A percentile compares a stretch with the other conserved stretches of the same genome.
phyloP scores from a whole-genome alignment of 306 rosid species.

The Citrullus mucosospermus region DNA sequence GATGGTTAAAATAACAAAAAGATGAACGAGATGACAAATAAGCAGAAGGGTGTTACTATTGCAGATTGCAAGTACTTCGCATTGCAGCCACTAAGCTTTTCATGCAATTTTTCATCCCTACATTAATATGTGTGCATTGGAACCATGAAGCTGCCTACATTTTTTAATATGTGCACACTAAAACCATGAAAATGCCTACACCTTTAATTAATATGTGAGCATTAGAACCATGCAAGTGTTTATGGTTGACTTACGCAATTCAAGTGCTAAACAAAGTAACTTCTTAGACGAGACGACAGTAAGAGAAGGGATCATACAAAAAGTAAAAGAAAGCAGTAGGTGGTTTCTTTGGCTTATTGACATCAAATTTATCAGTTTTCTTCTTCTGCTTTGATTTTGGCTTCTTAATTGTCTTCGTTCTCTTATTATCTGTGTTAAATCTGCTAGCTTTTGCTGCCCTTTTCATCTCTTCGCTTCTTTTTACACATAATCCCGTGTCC shows the following conservation, averaged over 20 bases:
- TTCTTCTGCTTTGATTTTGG: constrained; percentile 48
- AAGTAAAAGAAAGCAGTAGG: constrained; percentile 97
- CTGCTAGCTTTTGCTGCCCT: background rate
- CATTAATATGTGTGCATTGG: background rate
- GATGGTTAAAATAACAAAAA: background rate
- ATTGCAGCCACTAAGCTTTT: background rate
- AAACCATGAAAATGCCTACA: background rate
- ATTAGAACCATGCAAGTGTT: no score
- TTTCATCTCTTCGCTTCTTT: background rate
- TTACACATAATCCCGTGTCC: background rate
- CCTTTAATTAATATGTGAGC: background rate
- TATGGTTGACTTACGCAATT: background rate
- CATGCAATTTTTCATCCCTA: background rate
- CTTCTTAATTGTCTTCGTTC: constrained; percentile 22
- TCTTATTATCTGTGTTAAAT: constrained; percentile 19
- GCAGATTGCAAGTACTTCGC: background rate
- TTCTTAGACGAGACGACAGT: background rate
- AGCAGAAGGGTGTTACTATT: background rate
- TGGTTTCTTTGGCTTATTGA: constrained; percentile 89
- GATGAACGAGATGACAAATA: background rate
- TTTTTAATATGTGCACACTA: background rate
- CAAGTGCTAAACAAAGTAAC: background rate
- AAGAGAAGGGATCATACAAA: constrained; percentile 34
- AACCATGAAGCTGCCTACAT: background rate
- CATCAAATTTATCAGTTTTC: constrained; percentile 41